phyloP scores from a whole-genome alignment of 768 basidiomycete species.

The Lactarius indigo region DNA sequence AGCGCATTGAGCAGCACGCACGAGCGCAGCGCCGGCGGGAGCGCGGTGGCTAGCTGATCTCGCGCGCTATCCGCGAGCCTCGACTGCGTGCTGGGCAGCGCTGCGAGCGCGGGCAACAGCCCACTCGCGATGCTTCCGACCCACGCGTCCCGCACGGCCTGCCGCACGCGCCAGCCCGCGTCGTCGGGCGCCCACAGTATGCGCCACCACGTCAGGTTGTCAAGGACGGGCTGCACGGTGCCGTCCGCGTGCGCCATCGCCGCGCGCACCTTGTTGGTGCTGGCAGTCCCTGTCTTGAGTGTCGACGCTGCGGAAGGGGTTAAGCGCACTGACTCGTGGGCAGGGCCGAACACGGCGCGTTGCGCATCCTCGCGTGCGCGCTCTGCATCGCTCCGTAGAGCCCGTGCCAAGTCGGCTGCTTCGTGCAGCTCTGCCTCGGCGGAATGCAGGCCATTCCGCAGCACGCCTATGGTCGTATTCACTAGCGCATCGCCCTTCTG shows the following conservation, averaged over 20 bases:
- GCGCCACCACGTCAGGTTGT: conserved; percentile 20
- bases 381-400: conserved; percentile 2
- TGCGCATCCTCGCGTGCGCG: conserved; percentile 3
- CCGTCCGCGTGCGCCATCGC: conserved; percentile 12
- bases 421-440: conserved; percentile 13
- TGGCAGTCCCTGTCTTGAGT: not conserved
- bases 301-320: not conserved
- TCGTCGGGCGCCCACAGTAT: conserved; percentile 23
- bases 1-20: conserved; percentile 27
- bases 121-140: conserved; percentile 12
- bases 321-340: not conserved
- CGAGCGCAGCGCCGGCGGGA: conserved; percentile 24
- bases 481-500: conserved; percentile 20
- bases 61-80: not conserved
- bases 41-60: not conserved
- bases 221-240: conserved; percentile 9
- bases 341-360: conserved; percentile 14
- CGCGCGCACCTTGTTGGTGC: conserved; percentile 10
- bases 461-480: not conserved
- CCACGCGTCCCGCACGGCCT: conserved; percentile 18
- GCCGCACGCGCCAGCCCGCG: conserved; percentile 19
- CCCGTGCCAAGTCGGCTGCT: conserved; percentile 4
- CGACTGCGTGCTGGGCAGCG: conserved; percentile 15
- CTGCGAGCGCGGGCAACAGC: conserved; percentile 17
- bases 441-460: not conserved